Evolutionary conservation across 257 asterid genomes (phyloP).

Genomic region (Lycium ferocissimum): DNA sequence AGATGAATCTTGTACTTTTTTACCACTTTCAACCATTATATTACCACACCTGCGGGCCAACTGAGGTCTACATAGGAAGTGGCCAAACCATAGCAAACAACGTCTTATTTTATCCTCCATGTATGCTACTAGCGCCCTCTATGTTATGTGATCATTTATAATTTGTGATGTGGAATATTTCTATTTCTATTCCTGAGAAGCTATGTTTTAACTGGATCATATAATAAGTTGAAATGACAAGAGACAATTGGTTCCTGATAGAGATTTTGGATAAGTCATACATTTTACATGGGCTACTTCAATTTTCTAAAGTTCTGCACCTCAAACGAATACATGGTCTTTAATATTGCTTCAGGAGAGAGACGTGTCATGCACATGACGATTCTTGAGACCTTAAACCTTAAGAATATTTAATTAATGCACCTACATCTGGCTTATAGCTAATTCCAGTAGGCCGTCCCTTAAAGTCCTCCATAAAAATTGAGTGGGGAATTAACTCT

Average conservation of each 20-base stretch:
- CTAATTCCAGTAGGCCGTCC: constrained; percentile 12
- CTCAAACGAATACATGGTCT: background rate
- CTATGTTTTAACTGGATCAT: background rate
- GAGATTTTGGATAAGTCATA: constrained; percentile 1
- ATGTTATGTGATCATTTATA: constrained; percentile 7
- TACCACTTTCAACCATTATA: background rate
- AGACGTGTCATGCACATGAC: background rate
- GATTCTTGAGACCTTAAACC: constrained; percentile 19
- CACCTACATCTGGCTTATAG: constrained; percentile 23
- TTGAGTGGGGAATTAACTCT: constrained; percentile 1
- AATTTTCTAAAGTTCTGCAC: background rate
- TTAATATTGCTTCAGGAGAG: background rate
- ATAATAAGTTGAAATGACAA: constrained; percentile 9
- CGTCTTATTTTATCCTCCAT: background rate
- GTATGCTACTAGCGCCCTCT: background rate
- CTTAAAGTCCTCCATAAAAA: background rate
- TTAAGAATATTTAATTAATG: background rate
- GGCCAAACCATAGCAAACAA: background rate
- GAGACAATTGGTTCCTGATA: background rate
- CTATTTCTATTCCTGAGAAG: constrained; percentile 7
- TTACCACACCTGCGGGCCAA: background rate
- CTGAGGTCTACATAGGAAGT: background rate
- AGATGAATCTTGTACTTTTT: background rate
- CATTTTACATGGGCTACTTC: background rate
- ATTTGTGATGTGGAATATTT: background rate